phyloP scores from a whole-genome alignment of 1,284 basidiomycete genomes.

The Stereum hirsutum region DNA sequence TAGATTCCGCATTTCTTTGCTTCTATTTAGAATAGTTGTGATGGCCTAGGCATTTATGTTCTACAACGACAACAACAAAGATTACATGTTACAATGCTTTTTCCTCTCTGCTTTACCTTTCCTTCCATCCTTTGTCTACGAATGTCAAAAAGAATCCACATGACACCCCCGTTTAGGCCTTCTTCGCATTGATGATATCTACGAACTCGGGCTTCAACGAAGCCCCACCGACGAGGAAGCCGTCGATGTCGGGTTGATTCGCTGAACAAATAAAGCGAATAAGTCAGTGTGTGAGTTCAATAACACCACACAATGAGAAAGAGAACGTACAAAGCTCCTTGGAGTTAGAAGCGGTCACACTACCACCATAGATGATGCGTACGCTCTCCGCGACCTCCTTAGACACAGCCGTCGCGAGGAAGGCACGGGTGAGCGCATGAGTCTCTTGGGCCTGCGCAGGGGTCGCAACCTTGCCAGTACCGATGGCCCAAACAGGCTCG shows the following conservation, averaged over 20 bases:
- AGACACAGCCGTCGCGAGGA: constrained; percentile 63
- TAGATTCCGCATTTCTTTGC: too few relatives aligned
- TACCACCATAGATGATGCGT: constrained; percentile 94
- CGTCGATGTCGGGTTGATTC: constrained; percentile 81
- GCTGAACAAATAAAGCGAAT: constrained; percentile 47
- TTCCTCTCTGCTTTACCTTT: too few relatives aligned
- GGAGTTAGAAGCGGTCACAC: constrained; percentile 84
- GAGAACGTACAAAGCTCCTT: constrained; percentile 62
- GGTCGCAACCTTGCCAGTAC: constrained; percentile 94
- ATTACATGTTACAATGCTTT: too few relatives aligned
- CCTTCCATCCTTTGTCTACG: too few relatives aligned
- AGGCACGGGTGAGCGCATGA: constrained; percentile 79
- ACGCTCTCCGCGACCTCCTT: constrained; percentile 64
- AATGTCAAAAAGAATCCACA: background rate
- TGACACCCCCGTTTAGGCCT: constrained; percentile 17
- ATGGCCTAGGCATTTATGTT: too few relatives aligned
- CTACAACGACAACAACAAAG: too few relatives aligned
- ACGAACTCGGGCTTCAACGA: constrained; percentile 97
- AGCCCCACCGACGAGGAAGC: constrained; percentile 98
- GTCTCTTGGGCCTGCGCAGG: constrained; percentile 89
- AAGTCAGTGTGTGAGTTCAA: constrained; percentile 6
- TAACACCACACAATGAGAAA: constrained; percentile 1
- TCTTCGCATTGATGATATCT: constrained; percentile 79
- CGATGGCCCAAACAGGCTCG: constrained; percentile 98
- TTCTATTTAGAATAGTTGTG: too few relatives aligned